These are phyloP conservation scores for Acanthamoeba sp. DNA, from an alignment of 208 protist species.

Conservation along the genomic window DNA sequence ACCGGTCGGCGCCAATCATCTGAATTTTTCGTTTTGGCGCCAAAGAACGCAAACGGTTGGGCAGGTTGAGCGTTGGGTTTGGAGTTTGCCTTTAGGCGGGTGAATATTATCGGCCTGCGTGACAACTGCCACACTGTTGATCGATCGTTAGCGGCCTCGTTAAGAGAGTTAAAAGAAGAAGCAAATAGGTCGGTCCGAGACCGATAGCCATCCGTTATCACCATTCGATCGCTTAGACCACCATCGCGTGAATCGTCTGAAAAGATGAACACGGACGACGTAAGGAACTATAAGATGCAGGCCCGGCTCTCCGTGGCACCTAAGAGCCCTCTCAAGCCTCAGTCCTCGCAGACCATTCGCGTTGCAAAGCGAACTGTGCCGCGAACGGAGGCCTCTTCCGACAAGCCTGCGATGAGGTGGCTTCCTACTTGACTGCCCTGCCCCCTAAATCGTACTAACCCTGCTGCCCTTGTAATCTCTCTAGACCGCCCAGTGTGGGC, in stretches of 20 bases:
- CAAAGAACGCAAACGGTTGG: background rate
- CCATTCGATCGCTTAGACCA: background rate
- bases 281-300: constrained; percentile 50
- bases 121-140: background rate
- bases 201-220: background rate
- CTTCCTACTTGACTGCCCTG: background rate
- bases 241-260: background rate
- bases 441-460: background rate
- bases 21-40: background rate
- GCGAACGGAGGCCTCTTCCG: background rate
- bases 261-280: constrained; percentile 39
- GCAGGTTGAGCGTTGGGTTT: background rate
- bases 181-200: background rate
- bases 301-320: constrained; percentile 1
- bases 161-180: background rate
- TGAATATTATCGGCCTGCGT: background rate
- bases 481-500: constrained; percentile 14
- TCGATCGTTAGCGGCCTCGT: background rate
- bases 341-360: constrained; percentile 31
- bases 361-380: background rate
- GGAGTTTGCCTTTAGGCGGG: background rate
- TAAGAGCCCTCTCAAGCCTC: constrained; percentile 28
- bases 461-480: background rate
- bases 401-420: background rate
- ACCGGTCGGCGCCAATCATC: background rate